A percentile compares a stretch with the other conserved stretches of the same genome.
These are phyloP conservation scores for Cladophialophora yegresii DNA, from an alignment of 2,329 filamentous ascomycete species.

Conservation along the genomic window DNA sequence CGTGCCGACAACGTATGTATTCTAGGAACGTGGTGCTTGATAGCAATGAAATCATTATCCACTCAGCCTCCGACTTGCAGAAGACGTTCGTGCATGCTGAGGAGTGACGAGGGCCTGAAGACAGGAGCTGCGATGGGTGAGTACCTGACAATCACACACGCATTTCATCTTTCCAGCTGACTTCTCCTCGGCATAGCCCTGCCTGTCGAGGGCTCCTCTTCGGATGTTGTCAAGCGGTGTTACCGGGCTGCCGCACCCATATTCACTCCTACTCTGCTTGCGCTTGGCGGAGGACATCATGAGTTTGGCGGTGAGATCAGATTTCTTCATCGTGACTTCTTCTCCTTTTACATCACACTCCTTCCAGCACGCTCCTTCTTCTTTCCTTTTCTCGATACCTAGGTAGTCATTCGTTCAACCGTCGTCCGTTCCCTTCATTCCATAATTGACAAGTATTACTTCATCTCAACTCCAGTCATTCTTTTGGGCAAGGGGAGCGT, in stretches of 20 bases:
- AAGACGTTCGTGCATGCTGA: neutral
- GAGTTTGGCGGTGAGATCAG: neutral
- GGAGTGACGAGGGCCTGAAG: neutral
- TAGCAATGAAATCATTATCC: conserved; percentile 10
- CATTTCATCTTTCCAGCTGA: neutral
- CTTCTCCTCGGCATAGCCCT: neutral
- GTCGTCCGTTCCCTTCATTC: conserved; percentile 1
- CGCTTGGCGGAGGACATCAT: neutral
- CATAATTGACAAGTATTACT: conserved; percentile 10
- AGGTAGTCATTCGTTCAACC: conserved; percentile 25
- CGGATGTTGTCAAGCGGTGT: neutral
- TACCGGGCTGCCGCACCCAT: neutral
- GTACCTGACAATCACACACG: neutral
- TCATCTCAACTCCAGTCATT: conserved; percentile 26
- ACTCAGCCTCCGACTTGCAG: neutral
- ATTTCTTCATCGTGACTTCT: conserved; percentile 7
- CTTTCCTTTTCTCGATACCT: neutral
- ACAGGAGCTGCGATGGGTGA: neutral
- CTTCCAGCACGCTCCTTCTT: conserved; percentile 25
- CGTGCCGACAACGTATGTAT: neutral
- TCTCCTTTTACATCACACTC: conserved; percentile 2
- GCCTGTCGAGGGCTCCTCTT: neutral
- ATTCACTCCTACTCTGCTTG: neutral
- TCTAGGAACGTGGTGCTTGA: conserved; percentile 2
- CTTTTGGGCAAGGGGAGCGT: conserved; percentile 27